Evolutionary conservation across 106 monocot species (phyloP), one percentile per base, ranked within the genome.

Genomic region (Dendrobium chrysotoxum): DNA sequence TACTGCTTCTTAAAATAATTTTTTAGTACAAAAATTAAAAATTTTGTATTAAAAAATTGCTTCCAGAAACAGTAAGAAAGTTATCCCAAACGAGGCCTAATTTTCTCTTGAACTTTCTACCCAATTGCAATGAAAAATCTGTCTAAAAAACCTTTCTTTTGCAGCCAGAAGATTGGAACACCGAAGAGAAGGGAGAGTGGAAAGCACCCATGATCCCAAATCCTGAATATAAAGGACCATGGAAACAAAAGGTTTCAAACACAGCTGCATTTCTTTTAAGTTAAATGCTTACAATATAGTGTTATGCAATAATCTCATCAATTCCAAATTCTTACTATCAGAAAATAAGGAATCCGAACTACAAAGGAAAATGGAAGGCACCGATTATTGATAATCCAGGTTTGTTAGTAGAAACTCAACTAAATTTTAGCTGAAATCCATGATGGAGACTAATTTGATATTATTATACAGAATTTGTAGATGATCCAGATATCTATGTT

Each of bases 361-460:
- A 90, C 90, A 88, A 92, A 83, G 96, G 93, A 11, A 96, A 92
- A 81, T 96, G 96, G 96, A 87, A 85, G 72, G 91, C 90, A 16
- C 96, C 96, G 16, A 84, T 96, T 88, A 91, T 96, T 47, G 96
- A 93, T 79, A 96, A 96, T 84, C 93, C 93, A 83, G 95, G 95
- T 95, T 74, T 67, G 40, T 53, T 67, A 4, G 18, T 50, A 7
- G 16, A 38, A 40, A 70, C 12, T 35, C 31, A 12, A 31, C 31
- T 31, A 70, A 70, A 9, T 25, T 79, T 73, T 35, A 13, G 7
- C 45, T 72, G 25, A 58, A 16, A 35, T 78, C 55, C 5, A 58
- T 73, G 35, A 57, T 55, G 23, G 28, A 40, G 28, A 53, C 38
- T 57, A 46, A 39, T 11, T 40, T 41, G 5, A 41, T 79, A 4